Percentiles rank a stretch among this genome's conserved stretches.
phyloP scores from a whole-genome alignment of 305 asterid genomes.

The Monarda citriodora region DNA sequence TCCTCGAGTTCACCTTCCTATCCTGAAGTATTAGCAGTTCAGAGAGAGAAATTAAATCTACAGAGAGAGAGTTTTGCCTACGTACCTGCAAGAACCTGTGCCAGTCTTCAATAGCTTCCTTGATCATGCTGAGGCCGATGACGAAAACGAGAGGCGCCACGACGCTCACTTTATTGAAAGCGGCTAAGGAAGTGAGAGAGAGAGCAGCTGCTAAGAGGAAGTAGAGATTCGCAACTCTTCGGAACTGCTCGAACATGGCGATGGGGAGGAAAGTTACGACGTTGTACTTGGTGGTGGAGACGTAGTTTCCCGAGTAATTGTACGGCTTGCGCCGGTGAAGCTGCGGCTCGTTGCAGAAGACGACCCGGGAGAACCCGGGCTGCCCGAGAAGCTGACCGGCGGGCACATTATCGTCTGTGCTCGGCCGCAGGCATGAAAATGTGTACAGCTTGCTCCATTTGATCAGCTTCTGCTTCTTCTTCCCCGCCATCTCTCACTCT shows the following conservation, averaged over 20 bases:
- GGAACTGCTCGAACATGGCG: constrained; percentile 77
- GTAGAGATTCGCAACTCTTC: constrained; percentile 80
- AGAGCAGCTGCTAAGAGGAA: constrained; percentile 66
- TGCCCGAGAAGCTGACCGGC: constrained; percentile 36
- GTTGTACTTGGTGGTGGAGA: constrained; percentile 73
- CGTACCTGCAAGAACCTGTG: constrained; percentile 64
- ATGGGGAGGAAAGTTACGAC: constrained; percentile 60
- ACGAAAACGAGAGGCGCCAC: constrained; percentile 71
- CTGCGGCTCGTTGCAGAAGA: constrained; percentile 66
- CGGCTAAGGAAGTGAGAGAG: constrained; percentile 48
- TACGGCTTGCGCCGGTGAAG: constrained; percentile 41
- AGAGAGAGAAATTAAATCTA: not conserved
- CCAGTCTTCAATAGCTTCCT: constrained; percentile 87
- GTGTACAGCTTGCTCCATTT: constrained; percentile 81
- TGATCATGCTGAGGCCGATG: constrained; percentile 71
- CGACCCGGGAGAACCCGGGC: constrained; percentile 67
- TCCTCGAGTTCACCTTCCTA: constrained; percentile 61
- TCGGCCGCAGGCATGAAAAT: constrained; percentile 59
- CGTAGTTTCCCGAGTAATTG: constrained; percentile 57
- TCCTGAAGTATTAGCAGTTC: constrained; percentile 41
- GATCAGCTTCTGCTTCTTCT: constrained; percentile 37
- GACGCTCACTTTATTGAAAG: constrained; percentile 41
- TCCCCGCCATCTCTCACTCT: constrained; percentile 21
- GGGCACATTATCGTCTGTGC: constrained; percentile 24
- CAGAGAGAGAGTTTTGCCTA: not conserved